Conservation (phyloP, 164 flowering plant genomes). For the Chloranthus sessilifolius region DNA sequence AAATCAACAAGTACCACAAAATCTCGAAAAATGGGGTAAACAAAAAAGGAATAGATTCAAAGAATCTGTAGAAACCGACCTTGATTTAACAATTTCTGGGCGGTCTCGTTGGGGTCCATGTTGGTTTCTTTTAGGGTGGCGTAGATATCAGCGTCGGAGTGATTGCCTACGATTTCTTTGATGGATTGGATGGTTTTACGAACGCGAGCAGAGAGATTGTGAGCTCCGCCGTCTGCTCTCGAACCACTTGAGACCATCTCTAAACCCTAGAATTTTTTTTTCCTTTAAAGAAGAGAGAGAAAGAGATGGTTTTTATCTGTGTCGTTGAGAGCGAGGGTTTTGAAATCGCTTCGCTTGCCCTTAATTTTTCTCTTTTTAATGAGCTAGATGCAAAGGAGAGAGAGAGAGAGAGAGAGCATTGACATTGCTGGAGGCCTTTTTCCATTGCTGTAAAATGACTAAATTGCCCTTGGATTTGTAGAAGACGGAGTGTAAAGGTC, state of each 20-base stretch:
- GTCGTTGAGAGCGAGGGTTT: too few species aligned
- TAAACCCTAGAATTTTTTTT: too few species aligned
- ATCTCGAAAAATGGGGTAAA: background rate
- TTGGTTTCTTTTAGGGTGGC: conserved; percentile 59
- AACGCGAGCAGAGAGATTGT: conserved; percentile 33
- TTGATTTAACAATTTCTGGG: conserved; percentile 72
- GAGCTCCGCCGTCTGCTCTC: conserved; percentile 4
- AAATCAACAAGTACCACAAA: background rate
- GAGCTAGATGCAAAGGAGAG: too few species aligned
- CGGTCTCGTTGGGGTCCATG: conserved; percentile 89
- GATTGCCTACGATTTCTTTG: conserved; percentile 72
- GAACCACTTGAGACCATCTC: conserved; percentile 17
- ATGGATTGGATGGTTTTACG: conserved; percentile 61
- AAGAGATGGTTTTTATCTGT: too few species aligned
- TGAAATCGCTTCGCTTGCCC: too few species aligned
- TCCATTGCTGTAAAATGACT: too few species aligned
- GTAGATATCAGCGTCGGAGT: conserved; percentile 80
- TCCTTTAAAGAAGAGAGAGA: too few species aligned
- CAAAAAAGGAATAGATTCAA: background rate
- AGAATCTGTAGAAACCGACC: conserved; percentile 30
- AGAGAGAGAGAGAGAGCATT: too few species aligned
- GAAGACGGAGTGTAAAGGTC: too few species aligned
- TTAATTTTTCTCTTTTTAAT: too few species aligned
- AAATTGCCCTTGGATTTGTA: too few species aligned
- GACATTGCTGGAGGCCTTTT: too few species aligned